Conservation (phyloP, 1,284 basidiomycete genomes). For the Agaricales sp. region DNA sequence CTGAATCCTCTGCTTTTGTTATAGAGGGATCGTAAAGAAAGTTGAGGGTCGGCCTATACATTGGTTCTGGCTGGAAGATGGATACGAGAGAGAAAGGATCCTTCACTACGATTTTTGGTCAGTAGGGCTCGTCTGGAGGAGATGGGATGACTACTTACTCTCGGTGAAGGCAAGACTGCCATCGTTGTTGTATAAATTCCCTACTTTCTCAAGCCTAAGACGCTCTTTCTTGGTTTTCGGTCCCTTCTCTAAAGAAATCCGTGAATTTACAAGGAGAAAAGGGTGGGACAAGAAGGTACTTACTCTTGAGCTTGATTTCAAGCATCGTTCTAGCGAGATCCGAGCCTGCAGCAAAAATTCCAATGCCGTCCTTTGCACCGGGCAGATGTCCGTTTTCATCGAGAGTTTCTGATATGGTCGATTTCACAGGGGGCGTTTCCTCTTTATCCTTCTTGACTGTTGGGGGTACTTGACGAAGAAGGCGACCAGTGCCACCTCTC, state of each 20-base stretch:
- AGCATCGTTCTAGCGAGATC: conserved; percentile 62
- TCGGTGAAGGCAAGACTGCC: conserved; percentile 67
- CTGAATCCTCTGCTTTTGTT: conserved; percentile 2
- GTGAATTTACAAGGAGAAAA: conserved; percentile 47
- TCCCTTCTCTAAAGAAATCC: conserved; percentile 22
- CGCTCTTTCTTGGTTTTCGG: conserved; percentile 63
- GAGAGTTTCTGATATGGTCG: conserved; percentile 39
- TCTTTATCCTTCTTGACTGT: conserved; percentile 25
- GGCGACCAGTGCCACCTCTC: conserved; percentile 18
- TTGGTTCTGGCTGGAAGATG: conserved; percentile 47
- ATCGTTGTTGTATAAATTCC: conserved; percentile 35
- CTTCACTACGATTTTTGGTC: conserved; percentile 41
- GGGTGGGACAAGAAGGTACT: conserved; percentile 3
- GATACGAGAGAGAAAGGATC: conserved; percentile 64
- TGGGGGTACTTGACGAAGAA: conserved; percentile 31
- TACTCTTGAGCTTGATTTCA: conserved; percentile 62
- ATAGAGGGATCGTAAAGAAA: conserved; percentile 13
- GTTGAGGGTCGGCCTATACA: conserved; percentile 29
- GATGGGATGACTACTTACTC: conserved; percentile 33
- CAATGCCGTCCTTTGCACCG: conserved; percentile 63
- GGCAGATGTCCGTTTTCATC: conserved; percentile 63
- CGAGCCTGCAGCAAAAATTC: conserved; percentile 55
- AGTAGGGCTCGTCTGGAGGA: neutral
- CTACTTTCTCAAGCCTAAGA: conserved; percentile 59
- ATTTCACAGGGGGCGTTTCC: conserved; percentile 16